Base-by-base conservation (phyloP, 2,329 filamentous ascomycete species). In the Aureobasidium sp. region DNA sequence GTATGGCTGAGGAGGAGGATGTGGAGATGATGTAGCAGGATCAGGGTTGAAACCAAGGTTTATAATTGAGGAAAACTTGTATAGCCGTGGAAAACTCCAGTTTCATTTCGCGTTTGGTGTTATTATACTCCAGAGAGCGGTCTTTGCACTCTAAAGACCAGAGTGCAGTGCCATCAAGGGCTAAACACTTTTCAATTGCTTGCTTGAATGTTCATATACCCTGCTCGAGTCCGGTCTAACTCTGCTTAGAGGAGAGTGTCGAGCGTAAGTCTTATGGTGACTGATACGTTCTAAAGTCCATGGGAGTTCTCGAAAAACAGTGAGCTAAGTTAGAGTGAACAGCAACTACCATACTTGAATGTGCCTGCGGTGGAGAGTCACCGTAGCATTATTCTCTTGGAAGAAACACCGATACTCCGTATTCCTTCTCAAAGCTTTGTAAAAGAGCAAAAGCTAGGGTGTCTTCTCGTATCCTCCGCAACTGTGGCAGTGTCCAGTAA, bases 1-100 rank as follows among this genome's bases (percentile, higher is more conserved):
- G 73, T 65, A 67, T 71, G 44, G 72, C 66, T 39, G 71, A 70
- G 20, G 71, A 72, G 46, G 69, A 69, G 24, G 63, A 63, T 27
- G 52, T 47, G 27, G 53, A 57, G n/a, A 57, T 57, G 53, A n/a
- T 46, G 53, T 36, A 57, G 27, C 8, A 20, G 34, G 3, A 13
- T 20, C 37, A 6, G 12, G 8, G 20, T 20, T 20, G 20, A 20
- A 20, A 20, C 20, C 20, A 20, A 20, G 20, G 20, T 20, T 20
- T 20, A 20, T 20, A 20, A 20, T 20, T 20, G 20, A 20, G 20
- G 20, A 20, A 20, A 24, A 10, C 10, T 7, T 47, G 44, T 47
- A 47, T 29, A 27, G 13, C 44, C 29, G 44, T 47, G 44, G 43
- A 29, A 47, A 47, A 47, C 12, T 47, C 27, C 44, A 47, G 26